phyloP scores from a whole-genome alignment of 257 asterid genomes.

The Salvia rosmarinus region DNA sequence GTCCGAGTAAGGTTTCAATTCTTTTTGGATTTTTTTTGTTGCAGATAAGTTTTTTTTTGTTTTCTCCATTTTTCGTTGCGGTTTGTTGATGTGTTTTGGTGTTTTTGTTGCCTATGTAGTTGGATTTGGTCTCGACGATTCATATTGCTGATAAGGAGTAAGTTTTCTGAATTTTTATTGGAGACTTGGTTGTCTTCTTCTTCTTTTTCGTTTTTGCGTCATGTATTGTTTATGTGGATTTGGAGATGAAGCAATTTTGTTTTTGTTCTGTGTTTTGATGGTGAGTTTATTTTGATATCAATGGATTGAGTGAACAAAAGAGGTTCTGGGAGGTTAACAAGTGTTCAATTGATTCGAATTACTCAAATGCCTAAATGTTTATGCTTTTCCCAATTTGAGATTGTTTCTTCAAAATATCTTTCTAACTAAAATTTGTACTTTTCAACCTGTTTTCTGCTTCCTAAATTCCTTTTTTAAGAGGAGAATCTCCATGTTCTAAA shows the following conservation, averaged over 20 bases:
- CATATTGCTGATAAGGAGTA: slow-evolving; percentile 99
- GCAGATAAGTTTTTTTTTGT: not conserved
- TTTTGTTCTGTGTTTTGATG: not conserved
- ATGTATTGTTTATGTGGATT: slow-evolving; percentile 14
- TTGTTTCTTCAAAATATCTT: no score
- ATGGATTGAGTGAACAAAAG: slow-evolving; percentile 20
- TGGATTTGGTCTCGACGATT: slow-evolving; percentile 95
- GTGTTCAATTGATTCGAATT: slow-evolving; percentile 6
- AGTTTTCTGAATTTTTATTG: slow-evolving; percentile 34
- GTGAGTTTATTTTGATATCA: not conserved
- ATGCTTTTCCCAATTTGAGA: no score
- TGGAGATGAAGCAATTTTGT: not conserved
- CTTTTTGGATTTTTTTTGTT: not conserved
- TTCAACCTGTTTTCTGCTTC: no score
- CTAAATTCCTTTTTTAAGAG: no score
- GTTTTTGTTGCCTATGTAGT: slow-evolving; percentile 47
- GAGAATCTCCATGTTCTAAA: no score
- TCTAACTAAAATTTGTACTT: no score
- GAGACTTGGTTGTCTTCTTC: not conserved
- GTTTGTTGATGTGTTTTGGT: slow-evolving; percentile 17
- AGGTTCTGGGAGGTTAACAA: not conserved
- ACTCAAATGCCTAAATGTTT: no score
- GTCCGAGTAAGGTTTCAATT: slow-evolving; percentile 54
- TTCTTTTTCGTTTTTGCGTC: not conserved
- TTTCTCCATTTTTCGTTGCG: not conserved